These are phyloP conservation scores for Excoecaria agallocha DNA, from an alignment of 345 rosid genomes.

Conservation along the genomic window DNA sequence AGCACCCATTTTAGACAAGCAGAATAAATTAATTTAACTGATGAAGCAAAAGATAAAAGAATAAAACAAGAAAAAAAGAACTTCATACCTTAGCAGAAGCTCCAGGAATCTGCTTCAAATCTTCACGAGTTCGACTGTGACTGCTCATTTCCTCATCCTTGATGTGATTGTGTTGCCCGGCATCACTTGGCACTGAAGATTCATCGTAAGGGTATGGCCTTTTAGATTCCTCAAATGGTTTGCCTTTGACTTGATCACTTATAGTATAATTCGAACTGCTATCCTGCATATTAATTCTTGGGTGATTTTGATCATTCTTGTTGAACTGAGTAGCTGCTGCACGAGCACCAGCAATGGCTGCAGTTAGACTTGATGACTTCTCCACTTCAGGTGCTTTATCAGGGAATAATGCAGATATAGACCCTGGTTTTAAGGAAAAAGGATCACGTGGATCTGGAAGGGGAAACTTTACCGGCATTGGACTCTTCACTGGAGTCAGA, in stretches of 20 bases:
- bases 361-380: slow-evolving; percentile 50
- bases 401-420: slow-evolving; percentile 29
- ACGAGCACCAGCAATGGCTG: slow-evolving; percentile 83
- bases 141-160: slow-evolving; percentile 13
- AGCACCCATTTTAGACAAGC: no score
- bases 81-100: slow-evolving; percentile 37
- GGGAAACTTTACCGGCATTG: slow-evolving; percentile 59
- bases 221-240: slow-evolving; percentile 26
- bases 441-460: slow-evolving; percentile 66
- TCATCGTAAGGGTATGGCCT: slow-evolving; percentile 16
- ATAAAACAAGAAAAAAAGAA: not conserved
- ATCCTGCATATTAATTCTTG: slow-evolving; percentile 4
- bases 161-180: not conserved
- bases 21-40: not conserved
- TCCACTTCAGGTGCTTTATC: slow-evolving; percentile 36
- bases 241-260: slow-evolving; percentile 18
- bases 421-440: slow-evolving; percentile 80
- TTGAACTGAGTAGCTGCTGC: slow-evolving; percentile 80
- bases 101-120: slow-evolving; percentile 21
- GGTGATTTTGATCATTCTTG: slow-evolving; percentile 42
- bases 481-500: slow-evolving; percentile 50
- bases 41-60: not conserved
- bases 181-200: not conserved
- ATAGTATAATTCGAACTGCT: slow-evolving; percentile 19
- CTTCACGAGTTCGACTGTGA: slow-evolving; percentile 19